Evolutionary conservation across 257 asterid species (phyloP), one percentile per base, ranked within the genome.

Genomic region (Thymus quinquecostatus): DNA sequence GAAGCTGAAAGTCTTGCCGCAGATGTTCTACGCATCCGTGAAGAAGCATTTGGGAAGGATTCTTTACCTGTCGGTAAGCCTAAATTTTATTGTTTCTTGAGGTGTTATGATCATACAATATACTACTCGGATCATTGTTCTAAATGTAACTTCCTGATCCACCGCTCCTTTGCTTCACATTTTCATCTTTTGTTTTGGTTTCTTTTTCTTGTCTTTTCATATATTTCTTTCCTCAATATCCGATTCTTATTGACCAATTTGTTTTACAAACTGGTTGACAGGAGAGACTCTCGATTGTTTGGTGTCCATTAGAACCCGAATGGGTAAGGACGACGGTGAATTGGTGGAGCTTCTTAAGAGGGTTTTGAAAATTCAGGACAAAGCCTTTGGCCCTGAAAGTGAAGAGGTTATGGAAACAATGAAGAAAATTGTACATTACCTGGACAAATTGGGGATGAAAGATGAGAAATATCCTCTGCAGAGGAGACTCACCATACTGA

Each of bases 201-300:
- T 21, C 21, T 21, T 21, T 38, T 38, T 3, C 21, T 51, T 69
- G 71, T 3, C 1, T 51, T 36, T 64, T 77, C 14, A 10, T 10
- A 2, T 44, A 8, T 13, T 60, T 67, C 40, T 36, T 64, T 32
- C 3, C 27, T 63, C 13, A 60, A 0, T 43, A 2, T 48, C 38
- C 21, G 13, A 50, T 4, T 65, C 57, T 47, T 64, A 40, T 41
- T 66, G 68, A 59, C 57, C 3, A 30, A 64, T 79, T 43, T 61
- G 30, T 32, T 78, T 40, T 33, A 6, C 69, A 60, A 48, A 58
- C 69, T 61, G 60, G 12, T 65, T 59, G 48, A 79, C 91, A 94
- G 97, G 97, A 40, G 99, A 91, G 87, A 96, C 97, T 71, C 96
- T 91, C 53, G 99, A 94, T 79, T 94, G 99, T 78, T 77, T 94